Percentiles rank a stretch among this genome's conserved stretches.
Conservation (phyloP, 2,329 filamentous ascomycete species). For the Clonostachys byssicola region DNA sequence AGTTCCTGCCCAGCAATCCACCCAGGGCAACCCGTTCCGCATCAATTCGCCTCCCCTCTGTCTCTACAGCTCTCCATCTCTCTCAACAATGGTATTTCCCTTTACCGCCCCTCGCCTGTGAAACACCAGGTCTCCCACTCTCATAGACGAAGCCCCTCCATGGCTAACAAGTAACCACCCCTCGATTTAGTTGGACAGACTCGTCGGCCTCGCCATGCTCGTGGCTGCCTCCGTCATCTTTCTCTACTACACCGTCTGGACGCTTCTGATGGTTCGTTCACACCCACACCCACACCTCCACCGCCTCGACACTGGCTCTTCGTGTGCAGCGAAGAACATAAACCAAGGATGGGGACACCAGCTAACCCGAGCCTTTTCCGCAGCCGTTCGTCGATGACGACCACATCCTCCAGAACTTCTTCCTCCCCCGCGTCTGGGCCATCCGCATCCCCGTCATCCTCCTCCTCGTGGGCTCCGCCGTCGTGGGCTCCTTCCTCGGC, state of each 20-base stretch:
- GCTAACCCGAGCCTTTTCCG: constrained; percentile 1
- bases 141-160: neutral
- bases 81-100: neutral
- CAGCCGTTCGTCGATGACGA: constrained; percentile 96
- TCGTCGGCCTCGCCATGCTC: constrained; percentile 64
- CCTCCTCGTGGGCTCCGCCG: constrained; percentile 83
- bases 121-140: neutral
- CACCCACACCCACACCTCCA: constrained; percentile 3
- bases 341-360: neutral
- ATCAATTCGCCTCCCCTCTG: constrained; percentile 5
- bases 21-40: neutral
- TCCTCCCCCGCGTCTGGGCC: constrained; percentile 96
- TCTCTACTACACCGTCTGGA: constrained; percentile 96
- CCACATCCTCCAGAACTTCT: constrained; percentile 90
- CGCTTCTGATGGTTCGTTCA: constrained; percentile 80
- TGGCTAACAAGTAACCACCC: constrained; percentile 1
- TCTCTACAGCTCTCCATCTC: neutral
- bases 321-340: neutral
- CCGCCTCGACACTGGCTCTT: neutral
- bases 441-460: constrained; percentile 98
- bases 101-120: neutral
- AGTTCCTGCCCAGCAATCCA: neutral
- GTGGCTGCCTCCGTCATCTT: constrained; percentile 61
- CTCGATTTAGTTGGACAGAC: constrained; percentile 75
- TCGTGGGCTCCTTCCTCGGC: constrained; percentile 92